A percentile compares a stretch with the other conserved stretches of the same genome.
Evolutionary conservation across 805 yeast species (phyloP).

Genomic region (Wickerhamiella australiensis): DNA sequence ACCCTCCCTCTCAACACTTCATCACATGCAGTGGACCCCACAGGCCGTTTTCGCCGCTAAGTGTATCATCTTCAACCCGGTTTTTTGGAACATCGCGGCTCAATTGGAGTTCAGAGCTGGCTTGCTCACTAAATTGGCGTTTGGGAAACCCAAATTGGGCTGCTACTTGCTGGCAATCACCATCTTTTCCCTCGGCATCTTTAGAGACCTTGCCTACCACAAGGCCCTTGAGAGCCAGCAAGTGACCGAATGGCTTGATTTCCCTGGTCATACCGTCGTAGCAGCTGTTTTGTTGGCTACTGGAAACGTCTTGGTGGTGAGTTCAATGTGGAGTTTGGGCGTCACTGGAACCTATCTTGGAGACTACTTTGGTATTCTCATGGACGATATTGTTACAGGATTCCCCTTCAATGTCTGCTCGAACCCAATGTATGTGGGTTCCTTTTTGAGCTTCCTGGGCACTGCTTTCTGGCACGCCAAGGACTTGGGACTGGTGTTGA

Average conservation of each 20-base stretch:
- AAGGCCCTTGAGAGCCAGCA: conserved; percentile 63
- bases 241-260: conserved; percentile 40
- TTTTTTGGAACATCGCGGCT: conserved; percentile 91
- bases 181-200: conserved; percentile 74
- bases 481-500: conserved; percentile 72
- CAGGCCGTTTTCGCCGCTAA: conserved; percentile 18
- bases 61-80: conserved; percentile 73
- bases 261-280: conserved; percentile 32
- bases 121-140: conserved; percentile 58
- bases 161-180: conserved; percentile 75
- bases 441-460: conserved; percentile 79
- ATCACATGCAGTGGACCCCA: conserved; percentile 11
- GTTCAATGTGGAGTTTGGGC: conserved; percentile 87
- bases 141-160: conserved; percentile 55
- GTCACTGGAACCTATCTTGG: conserved; percentile 95
- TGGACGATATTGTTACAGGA: conserved; percentile 76
- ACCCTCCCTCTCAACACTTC: conserved; percentile 3
- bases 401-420: conserved; percentile 87
- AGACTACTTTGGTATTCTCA: conserved; percentile 91
- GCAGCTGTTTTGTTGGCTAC: conserved; percentile 46
- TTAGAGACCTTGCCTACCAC: conserved; percentile 63
- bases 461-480: conserved; percentile 79
- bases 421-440: conserved; percentile 96
- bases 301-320: conserved; percentile 71
- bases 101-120: conserved; percentile 72